phyloP scores from a whole-genome alignment of 2,329 filamentous ascomycete species.

The Phialemonium atrogriseum region DNA sequence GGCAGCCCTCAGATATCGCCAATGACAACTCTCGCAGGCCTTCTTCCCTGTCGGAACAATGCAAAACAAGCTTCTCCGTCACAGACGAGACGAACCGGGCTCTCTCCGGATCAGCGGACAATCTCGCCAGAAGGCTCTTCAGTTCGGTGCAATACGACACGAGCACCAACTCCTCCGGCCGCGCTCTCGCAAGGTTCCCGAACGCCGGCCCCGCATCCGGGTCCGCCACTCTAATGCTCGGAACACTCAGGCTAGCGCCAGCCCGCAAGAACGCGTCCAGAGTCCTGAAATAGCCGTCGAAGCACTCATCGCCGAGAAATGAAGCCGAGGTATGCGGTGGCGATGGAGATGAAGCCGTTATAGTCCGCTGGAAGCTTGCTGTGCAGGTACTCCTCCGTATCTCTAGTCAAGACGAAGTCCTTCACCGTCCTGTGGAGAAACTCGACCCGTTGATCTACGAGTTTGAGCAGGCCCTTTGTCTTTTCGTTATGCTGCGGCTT shows the following conservation, averaged over 20 bases:
- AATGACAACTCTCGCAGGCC: not conserved
- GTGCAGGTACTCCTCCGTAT: conserved; percentile 1
- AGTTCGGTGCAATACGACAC: conserved; percentile 1
- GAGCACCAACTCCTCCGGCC: not conserved
- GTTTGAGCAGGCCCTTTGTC: conserved; percentile 1
- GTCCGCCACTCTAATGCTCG: not conserved
- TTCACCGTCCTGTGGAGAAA: conserved; percentile 3
- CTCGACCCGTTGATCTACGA: conserved; percentile 1
- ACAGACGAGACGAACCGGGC: not conserved
- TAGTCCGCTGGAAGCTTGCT: conserved; percentile 1
- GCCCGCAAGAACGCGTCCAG: not conserved
- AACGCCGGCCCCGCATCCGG: not conserved
- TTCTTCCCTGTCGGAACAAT: not conserved
- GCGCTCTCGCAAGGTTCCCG: not conserved
- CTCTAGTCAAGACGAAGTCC: conserved; percentile 2
- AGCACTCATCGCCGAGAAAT: conserved; percentile 1
- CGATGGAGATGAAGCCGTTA: conserved; percentile 1
- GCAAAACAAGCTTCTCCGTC: not conserved
- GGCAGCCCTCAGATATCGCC: conserved; percentile 1
- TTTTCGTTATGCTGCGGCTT: conserved; percentile 1
- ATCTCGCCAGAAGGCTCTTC: not conserved
- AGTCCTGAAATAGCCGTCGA: not conserved
- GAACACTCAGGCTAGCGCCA: not conserved
- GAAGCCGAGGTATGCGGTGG: conserved; percentile 1
- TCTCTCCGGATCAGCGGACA: not conserved